Percentiles rank a stretch among this genome's conserved stretches.
Evolutionary conservation across 768 basidiomycete genomes (phyloP).

Genomic region (Grammothele lineata): DNA sequence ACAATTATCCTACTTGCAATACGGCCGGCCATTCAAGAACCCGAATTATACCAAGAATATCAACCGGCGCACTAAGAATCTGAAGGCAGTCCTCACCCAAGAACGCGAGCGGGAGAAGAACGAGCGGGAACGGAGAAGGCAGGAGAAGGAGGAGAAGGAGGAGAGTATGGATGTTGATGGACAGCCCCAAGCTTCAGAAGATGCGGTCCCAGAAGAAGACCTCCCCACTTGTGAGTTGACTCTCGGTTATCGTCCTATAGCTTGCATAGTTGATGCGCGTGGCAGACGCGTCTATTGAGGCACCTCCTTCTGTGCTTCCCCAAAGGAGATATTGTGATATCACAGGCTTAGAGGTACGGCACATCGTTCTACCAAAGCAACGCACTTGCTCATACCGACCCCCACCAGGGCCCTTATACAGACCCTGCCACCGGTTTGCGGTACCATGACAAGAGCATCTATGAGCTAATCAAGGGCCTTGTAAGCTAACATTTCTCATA

Average conservation of each 20-base stretch:
- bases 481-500: constrained; percentile 35
- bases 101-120: constrained; percentile 75
- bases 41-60: constrained; percentile 63
- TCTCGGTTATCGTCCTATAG: constrained; percentile 2
- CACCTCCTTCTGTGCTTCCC: constrained; percentile 77
- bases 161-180: constrained; percentile 61
- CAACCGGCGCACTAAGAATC: constrained; percentile 71
- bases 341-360: constrained; percentile 71
- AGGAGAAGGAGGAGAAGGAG: constrained; percentile 46
- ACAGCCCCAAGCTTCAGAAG: constrained; percentile 21
- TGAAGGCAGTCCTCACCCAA: constrained; percentile 73
- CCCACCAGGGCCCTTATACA: constrained; percentile 68
- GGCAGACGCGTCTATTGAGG: constrained; percentile 76
- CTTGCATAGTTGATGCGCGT: neutral
- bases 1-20: constrained; percentile 67
- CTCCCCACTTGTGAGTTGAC: constrained; percentile 60
- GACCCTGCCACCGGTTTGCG: constrained; percentile 77
- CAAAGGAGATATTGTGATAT: constrained; percentile 81
- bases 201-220: constrained; percentile 46
- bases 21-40: constrained; percentile 77
- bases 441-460: constrained; percentile 85
- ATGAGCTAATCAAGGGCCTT: constrained; percentile 72
- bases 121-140: constrained; percentile 56
- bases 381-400: neutral
- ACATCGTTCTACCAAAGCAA: constrained; percentile 3